Percentiles rank a stretch among this genome's conserved stretches.
phyloP scores from a whole-genome alignment of 2,329 filamentous ascomycete species.

The Cercospora zeae-maydis region DNA sequence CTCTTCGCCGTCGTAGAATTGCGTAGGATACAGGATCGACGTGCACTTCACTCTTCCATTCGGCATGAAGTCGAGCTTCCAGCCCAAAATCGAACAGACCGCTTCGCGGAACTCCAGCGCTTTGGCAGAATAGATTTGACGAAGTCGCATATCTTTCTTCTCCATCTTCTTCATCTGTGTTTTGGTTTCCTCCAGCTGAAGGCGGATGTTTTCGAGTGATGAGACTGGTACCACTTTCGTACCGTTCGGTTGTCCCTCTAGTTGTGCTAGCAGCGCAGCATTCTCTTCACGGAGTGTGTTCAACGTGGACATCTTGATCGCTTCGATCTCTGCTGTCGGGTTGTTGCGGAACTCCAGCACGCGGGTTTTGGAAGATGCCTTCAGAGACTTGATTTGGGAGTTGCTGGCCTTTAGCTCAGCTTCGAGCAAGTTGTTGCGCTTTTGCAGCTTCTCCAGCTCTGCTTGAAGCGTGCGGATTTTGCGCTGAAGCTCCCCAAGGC shows the following conservation, averaged over 20 bases:
- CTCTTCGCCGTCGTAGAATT: conserved; percentile 43
- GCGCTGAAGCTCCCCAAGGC: conserved; percentile 76
- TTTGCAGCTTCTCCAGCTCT: conserved; percentile 66
- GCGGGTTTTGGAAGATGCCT: conserved; percentile 70
- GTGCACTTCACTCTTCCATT: conserved; percentile 94
- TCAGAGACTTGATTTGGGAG: conserved; percentile 66
- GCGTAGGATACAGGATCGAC: conserved; percentile 68
- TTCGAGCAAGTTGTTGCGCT: conserved; percentile 65
- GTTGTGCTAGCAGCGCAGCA: conserved; percentile 64
- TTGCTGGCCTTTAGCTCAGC: conserved; percentile 70
- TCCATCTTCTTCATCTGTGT: conserved; percentile 59
- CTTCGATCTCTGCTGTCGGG: conserved; percentile 80
- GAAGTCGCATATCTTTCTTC: conserved; percentile 80
- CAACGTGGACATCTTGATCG: conserved; percentile 77
- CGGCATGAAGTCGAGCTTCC: conserved; percentile 94
- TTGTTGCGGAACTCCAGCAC: conserved; percentile 87
- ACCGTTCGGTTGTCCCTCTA: conserved; percentile 48
- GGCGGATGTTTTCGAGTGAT: conserved; percentile 69
- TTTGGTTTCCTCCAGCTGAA: conserved; percentile 64
- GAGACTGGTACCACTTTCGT: conserved; percentile 69
- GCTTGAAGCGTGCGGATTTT: conserved; percentile 86
- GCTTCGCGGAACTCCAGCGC: conserved; percentile 93
- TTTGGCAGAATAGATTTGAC: conserved; percentile 89
- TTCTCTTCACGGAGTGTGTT: conserved; percentile 79
- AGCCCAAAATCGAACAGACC: conserved; percentile 85